Base-by-base conservation (phyloP, 2,329 filamentous ascomycete species). In the Aspergillus viridinutans region DNA sequence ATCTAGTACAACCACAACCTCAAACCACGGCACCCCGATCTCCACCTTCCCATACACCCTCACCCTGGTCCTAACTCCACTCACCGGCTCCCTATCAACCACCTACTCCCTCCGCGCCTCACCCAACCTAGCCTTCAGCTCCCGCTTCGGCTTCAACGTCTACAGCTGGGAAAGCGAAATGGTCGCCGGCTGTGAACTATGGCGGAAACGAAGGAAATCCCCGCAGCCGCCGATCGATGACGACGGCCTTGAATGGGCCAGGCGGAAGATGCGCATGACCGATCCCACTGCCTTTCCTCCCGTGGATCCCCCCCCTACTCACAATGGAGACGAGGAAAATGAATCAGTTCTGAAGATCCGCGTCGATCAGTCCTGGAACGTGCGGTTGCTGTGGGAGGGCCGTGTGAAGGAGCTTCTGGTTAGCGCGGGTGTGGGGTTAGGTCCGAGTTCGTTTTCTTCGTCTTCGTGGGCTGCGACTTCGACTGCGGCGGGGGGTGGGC, bases 81-180 rank as follows among this genome's bases (percentile, higher is more conserved):
- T 99, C 50, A 97, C 97, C 85, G 94, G 94, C 20, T 96, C 90
- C 69, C 82, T 99, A 58, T 92, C 89, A 56, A 90, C 92, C 38
- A 96, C 87, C 17, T 99, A 99, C 72, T 90, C 94, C 0, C 90
- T 97, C 50, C 89, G 90, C 68, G 93, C 93, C 1, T 91, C 91
- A 3, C 84, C 84, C 35, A 86, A 91, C 67, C 85, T 96, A 64
- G 90, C 91, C 10, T 83, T 99, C 51, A 94, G 92, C 61, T 95
- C 92, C 23, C 86, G 89, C 51, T 93, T 97, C 76, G 92, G 95
- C 69, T 99, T 99, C 76, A 99, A 99, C 69, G 89, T 97, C 51
- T 97, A 97, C 76, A 96, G 91, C 71, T 99, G 97, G 78, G 94
- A 99, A 78, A 96, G 91, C 70, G 90, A 94, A 57, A 88, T 96